A percentile compares a stretch with the other conserved stretches of the same genome.
phyloP scores from a whole-genome alignment of 441 rosid species.

The Syzygium syzygioides region DNA sequence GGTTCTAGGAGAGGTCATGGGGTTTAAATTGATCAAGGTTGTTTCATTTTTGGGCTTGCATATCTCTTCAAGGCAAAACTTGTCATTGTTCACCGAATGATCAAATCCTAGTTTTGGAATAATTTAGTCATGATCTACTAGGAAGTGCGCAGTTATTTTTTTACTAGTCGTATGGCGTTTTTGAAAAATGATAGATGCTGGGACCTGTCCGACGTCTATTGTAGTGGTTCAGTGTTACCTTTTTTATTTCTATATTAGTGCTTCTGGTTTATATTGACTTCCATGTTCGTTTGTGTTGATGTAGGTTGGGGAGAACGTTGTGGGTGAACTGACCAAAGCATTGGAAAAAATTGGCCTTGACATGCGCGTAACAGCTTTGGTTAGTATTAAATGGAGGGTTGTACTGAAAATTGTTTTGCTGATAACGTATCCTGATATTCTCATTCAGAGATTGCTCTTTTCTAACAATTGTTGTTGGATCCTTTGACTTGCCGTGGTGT shows the following conservation, averaged over 20 bases:
- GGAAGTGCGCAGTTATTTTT: not conserved
- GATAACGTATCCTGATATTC: not conserved
- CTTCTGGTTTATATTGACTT: not conserved
- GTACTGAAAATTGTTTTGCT: not conserved
- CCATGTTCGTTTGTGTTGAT: not conserved
- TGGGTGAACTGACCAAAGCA: slow-evolving; percentile 35
- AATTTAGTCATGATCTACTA: not conserved
- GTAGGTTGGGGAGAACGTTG: slow-evolving; percentile 40
- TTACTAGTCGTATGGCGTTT: not conserved
- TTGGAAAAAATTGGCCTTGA: slow-evolving; percentile 30
- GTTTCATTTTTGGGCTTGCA: not conserved
- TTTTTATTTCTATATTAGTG: not conserved
- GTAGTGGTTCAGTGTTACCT: not conserved
- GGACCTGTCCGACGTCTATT: not conserved
- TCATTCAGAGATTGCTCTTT: not conserved
- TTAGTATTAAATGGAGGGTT: slow-evolving; percentile 12
- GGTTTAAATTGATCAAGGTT: not conserved
- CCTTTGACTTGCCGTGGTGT: not conserved
- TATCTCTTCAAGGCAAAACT: not conserved
- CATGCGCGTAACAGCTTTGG: slow-evolving; percentile 37
- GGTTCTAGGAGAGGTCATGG: not conserved
- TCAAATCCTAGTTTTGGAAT: not conserved
- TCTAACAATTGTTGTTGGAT: not conserved
- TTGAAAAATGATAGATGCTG: not conserved
- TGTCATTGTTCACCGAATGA: not conserved